These are phyloP conservation scores for Cordia subcordata DNA, from an alignment of 257 asterid species.

Conservation along the genomic window DNA sequence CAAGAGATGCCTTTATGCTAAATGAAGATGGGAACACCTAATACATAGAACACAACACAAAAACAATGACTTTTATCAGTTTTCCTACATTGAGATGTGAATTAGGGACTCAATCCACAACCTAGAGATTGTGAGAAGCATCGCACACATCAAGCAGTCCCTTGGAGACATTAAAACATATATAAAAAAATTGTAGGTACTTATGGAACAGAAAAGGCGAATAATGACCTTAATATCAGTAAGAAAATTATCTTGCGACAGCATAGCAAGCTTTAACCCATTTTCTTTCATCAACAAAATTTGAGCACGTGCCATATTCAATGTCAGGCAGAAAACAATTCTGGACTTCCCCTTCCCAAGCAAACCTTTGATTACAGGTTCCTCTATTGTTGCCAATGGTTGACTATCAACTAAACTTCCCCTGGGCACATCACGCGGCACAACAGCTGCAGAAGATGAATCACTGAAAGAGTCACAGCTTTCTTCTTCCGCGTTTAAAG, in stretches of 20 bases:
- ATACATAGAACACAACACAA: conserved; percentile 10
- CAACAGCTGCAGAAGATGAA: conserved; percentile 43
- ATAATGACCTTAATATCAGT: conserved; percentile 73
- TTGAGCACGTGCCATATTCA: conserved; percentile 97
- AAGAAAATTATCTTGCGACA: conserved; percentile 81
- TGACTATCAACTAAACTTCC: conserved; percentile 34
- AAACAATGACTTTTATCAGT: not conserved
- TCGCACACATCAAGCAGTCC: too few relatives aligned
- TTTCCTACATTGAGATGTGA: too few relatives aligned
- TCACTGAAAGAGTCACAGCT: conserved; percentile 44
- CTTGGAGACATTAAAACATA: not conserved
- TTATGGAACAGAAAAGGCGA: conserved; percentile 13
- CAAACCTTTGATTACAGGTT: conserved; percentile 63
- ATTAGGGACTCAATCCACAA: too few relatives aligned
- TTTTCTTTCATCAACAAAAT: conserved; percentile 87
- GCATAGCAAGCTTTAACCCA: conserved; percentile 76
- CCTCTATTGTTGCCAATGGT: conserved; percentile 54
- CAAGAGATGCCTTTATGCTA: conserved; percentile 90
- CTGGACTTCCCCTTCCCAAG: conserved; percentile 95
- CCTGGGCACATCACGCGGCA: conserved; percentile 26
- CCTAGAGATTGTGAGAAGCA: too few relatives aligned
- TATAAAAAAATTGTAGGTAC: not conserved
- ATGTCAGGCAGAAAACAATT: conserved; percentile 57
- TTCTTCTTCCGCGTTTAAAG: conserved; percentile 53
- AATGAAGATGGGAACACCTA: conserved; percentile 96